phyloP scores from a whole-genome alignment of 495 filamentous ascomycete species.

The Trypethelium eluteriae region DNA sequence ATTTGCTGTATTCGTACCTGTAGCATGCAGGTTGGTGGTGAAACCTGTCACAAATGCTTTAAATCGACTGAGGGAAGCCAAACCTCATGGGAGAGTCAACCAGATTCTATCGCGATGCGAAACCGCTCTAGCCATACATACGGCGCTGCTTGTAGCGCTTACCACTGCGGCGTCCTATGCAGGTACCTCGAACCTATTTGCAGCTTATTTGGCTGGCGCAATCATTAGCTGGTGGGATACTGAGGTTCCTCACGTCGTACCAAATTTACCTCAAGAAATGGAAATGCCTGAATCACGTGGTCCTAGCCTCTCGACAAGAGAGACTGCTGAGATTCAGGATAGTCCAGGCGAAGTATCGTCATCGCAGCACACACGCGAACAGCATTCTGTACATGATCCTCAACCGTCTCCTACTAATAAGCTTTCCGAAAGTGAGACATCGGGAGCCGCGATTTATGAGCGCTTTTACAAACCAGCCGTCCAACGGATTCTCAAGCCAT shows the following conservation, averaged over 20 bases:
- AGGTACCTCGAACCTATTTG: slow-evolving; percentile 62
- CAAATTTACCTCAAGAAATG: background rate
- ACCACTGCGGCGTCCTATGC: slow-evolving; percentile 54
- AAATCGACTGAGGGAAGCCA: slow-evolving; percentile 17
- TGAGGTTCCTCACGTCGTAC: slow-evolving; percentile 23
- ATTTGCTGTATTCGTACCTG: slow-evolving; percentile 43
- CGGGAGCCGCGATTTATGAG: slow-evolving; percentile 44
- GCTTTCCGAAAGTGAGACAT: slow-evolving; percentile 9
- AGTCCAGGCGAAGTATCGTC: background rate
- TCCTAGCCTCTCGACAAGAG: background rate
- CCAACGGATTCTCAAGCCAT: slow-evolving; percentile 53
- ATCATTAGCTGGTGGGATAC: slow-evolving; percentile 49
- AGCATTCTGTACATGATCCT: background rate
- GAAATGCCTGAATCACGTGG: background rate
- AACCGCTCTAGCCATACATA: slow-evolving; percentile 36
- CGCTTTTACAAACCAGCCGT: slow-evolving; percentile 48
- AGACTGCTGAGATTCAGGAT: no score
- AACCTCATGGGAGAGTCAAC: slow-evolving; percentile 14
- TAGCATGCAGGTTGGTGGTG: slow-evolving; percentile 42
- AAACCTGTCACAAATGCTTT: slow-evolving; percentile 33
- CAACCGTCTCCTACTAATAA: background rate
- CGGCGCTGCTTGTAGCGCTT: slow-evolving; percentile 44
- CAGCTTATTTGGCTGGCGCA: slow-evolving; percentile 61
- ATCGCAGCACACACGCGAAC: background rate
- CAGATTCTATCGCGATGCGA: background rate